These are phyloP conservation scores for Dendrostoma leiphaemia DNA, from an alignment of 2,329 filamentous ascomycete genomes.

Conservation along the genomic window DNA sequence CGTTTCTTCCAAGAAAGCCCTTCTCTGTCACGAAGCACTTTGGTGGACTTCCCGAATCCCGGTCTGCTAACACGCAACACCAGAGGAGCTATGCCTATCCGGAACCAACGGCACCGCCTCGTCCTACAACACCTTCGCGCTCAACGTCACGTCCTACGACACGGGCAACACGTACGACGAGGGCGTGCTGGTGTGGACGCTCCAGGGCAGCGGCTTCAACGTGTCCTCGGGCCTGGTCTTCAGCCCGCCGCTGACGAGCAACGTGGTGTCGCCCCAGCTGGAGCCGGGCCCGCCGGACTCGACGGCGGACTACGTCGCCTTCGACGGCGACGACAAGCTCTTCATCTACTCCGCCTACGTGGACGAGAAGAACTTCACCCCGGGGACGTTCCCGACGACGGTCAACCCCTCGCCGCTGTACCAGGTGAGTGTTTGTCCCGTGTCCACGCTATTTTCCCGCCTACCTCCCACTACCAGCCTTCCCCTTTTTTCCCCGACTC, in stretches of 20 bases:
- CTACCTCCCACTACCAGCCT: no score
- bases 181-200: conserved; percentile 30
- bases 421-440: conserved; percentile 18
- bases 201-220: conserved; percentile 21
- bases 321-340: conserved; percentile 28
- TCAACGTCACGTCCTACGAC: conserved; percentile 29
- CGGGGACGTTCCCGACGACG: conserved; percentile 21
- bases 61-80: no score
- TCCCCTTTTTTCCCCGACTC: no score
- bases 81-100: conserved; percentile 31
- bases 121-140: conserved; percentile 28
- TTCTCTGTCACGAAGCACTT: no score
- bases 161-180: conserved; percentile 13
- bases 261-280: conserved; percentile 31
- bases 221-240: conserved; percentile 24
- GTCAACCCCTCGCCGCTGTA: conserved; percentile 23
- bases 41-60: no score
- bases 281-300: conserved; percentile 19
- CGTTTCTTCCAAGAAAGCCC: no score
- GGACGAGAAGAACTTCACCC: conserved; percentile 28
- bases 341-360: conserved; percentile 24
- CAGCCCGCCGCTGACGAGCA: conserved; percentile 25
- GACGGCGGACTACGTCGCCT: conserved; percentile 24
- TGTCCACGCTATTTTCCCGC: no score
- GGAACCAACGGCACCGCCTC: conserved; percentile 18